phyloP scores from a whole-genome alignment of 2,329 filamentous ascomycete genomes.

The Neofusicoccum laricinum region DNA sequence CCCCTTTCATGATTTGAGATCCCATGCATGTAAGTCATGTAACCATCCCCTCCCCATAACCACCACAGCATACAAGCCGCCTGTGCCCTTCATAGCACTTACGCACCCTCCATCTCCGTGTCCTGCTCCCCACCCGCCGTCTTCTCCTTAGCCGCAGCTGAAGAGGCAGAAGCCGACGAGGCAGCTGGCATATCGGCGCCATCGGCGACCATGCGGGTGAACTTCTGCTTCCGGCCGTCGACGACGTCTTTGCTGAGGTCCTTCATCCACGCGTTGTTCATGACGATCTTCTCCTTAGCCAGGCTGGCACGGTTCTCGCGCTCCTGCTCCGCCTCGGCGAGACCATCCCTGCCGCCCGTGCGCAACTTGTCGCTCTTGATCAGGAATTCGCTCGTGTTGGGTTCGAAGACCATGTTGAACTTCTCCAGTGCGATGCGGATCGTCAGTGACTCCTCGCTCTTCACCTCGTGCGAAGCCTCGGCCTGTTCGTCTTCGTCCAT shows the following conservation, averaged over 20 bases:
- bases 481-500: constrained; percentile 32
- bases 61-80: background rate
- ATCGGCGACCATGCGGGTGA: constrained; percentile 16
- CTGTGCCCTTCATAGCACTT: background rate
- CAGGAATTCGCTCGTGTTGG: constrained; percentile 41
- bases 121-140: background rate
- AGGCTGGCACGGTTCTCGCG: constrained; percentile 34
- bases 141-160: background rate
- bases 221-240: constrained; percentile 40
- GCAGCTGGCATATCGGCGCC: background rate
- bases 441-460: constrained; percentile 41
- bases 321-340: constrained; percentile 32
- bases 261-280: constrained; percentile 47
- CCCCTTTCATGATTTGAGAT: background rate
- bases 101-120: constrained; percentile 6
- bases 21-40: constrained; percentile 7
- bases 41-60: background rate
- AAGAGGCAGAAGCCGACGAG: background rate
- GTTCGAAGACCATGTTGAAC: constrained; percentile 44
- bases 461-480: constrained; percentile 26
- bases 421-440: constrained; percentile 44
- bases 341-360: constrained; percentile 32
- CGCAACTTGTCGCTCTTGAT: constrained; percentile 37
- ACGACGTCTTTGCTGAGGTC: constrained; percentile 46
- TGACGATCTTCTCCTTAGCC: constrained; percentile 41